Evolutionary conservation across 768 basidiomycete genomes (phyloP).

Genomic region (Boletus tylopilopsis): DNA sequence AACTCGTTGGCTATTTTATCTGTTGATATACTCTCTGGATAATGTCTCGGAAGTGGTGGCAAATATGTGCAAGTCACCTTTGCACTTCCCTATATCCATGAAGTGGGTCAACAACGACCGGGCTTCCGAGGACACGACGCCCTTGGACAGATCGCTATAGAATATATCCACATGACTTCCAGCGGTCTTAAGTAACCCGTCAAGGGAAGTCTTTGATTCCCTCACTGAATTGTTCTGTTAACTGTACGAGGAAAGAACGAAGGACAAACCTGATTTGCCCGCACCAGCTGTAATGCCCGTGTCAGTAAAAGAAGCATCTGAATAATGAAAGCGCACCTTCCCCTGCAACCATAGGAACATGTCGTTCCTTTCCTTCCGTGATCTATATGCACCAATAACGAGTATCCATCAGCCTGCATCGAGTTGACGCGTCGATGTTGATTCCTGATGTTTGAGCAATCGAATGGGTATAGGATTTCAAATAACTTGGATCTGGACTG

Average conservation of each 20-base stretch:
- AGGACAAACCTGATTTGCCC: neutral
- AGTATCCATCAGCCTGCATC: slow-evolving; percentile 15
- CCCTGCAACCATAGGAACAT: slow-evolving; percentile 15
- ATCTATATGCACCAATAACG: neutral
- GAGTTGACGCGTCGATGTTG: neutral
- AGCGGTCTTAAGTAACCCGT: neutral
- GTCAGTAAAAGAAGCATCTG: neutral
- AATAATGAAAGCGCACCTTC: slow-evolving; percentile 1
- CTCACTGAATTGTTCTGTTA: neutral
- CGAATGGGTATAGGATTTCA: neutral
- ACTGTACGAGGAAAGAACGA: slow-evolving; percentile 16
- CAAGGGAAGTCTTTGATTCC: neutral
- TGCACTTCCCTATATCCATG: slow-evolving; percentile 12
- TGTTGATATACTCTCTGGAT: slow-evolving; percentile 3
- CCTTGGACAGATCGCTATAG: neutral
- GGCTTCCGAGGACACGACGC: neutral
- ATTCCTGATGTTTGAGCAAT: slow-evolving; percentile 4
- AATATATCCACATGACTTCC: neutral
- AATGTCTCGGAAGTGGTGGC: slow-evolving; percentile 12
- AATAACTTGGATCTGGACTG: too few species aligned
- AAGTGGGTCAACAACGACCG: slow-evolving; percentile 12
- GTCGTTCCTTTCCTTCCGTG: slow-evolving; percentile 1
- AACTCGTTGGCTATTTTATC: slow-evolving; percentile 1
- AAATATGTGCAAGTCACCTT: slow-evolving; percentile 2
- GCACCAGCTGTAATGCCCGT: neutral